Base-by-base conservation (phyloP, 73 alveolate species). In the Paramecium tetraurelia region DNA sequence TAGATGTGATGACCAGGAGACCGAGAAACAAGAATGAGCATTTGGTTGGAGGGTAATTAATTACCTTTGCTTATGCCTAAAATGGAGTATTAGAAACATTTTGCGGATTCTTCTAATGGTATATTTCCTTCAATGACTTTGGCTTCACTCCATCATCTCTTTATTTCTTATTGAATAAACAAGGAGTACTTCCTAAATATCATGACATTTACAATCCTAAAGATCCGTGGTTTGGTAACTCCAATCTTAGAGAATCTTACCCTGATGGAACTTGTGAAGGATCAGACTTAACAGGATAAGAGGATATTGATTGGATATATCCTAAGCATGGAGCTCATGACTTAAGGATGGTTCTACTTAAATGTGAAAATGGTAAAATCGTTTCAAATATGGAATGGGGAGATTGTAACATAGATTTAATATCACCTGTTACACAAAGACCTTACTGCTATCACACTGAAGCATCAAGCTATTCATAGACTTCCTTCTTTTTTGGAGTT, bases 1-100 rank as follows among this genome's bases (percentile, higher is more conserved):
- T 93, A 14, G 99, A 97, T 36, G 96, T 97, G 85, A 94, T 97
- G 96, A 94, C 95, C 59, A 95, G 98, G 92, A 93, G 93, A 87
- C 99, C 99, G 0, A 92, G 99, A 85, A 96, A 92, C 76, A 85
- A 53, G 27, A 33, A 18, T 21, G 92, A 85, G 7, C 77, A 53
- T 48, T 50, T 85, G 5, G 92, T 85, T 0, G 44, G 85, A 20
- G 33, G 57, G 1, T 29, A 50, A 57, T 50, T 85, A 31, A 53
- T 85, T 21, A 48, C 84, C 0, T 53, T 27, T 24, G 59, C 77
- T 0, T 85, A 85, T 85, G 85, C 75, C 6, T 50, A 48, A 85
- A 44, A 31, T 24, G 92, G 92, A 12, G 33, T 53, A 12, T 50
- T 85, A 12, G 77, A 38, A 0, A 27, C 63, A 50, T 50, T 41